Percentiles rank a stretch among this genome's conserved stretches.
phyloP scores from a whole-genome alignment of 768 basidiomycete species.

The Podaxis sp. region DNA sequence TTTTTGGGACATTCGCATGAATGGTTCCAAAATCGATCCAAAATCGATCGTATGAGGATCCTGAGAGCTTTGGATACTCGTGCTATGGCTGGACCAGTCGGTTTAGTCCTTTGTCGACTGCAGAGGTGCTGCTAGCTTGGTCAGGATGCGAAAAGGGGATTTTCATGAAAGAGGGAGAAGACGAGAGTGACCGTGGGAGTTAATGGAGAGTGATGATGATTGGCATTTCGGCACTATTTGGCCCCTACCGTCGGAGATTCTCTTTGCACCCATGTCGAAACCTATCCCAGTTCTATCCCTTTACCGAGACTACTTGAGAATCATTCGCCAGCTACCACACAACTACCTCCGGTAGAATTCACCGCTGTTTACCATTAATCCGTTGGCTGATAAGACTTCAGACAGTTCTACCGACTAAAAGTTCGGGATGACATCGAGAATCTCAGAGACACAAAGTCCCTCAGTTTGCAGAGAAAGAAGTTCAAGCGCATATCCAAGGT shows the following conservation, averaged over 20 bases:
- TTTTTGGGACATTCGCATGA: neutral
- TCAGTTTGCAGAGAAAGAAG: constrained; percentile 35
- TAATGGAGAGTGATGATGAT: neutral
- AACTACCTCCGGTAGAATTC: constrained; percentile 40
- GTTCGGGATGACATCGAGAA: constrained; percentile 57
- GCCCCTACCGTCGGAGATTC: constrained; percentile 7
- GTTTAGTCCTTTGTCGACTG: too few species aligned
- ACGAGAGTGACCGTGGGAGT: neutral
- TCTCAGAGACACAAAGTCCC: constrained; percentile 35
- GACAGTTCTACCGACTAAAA: constrained; percentile 66
- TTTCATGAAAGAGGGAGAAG: neutral
- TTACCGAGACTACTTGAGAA: constrained; percentile 43
- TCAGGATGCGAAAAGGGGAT: too few species aligned
- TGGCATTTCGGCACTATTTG: neutral
- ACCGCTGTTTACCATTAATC: neutral
- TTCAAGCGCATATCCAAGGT: constrained; percentile 56
- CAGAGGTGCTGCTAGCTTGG: too few species aligned
- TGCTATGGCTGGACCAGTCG: neutral
- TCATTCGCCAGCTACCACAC: constrained; percentile 41
- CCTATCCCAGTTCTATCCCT: constrained; percentile 26
- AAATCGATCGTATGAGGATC: neutral
- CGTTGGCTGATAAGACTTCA: constrained; percentile 26
- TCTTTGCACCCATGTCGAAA: constrained; percentile 5
- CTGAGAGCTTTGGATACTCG: neutral
- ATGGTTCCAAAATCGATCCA: neutral